Base-by-base conservation (phyloP, 225 moss, liverwort and hornwort species). In the Pseudoscleropodium purum region DNA sequence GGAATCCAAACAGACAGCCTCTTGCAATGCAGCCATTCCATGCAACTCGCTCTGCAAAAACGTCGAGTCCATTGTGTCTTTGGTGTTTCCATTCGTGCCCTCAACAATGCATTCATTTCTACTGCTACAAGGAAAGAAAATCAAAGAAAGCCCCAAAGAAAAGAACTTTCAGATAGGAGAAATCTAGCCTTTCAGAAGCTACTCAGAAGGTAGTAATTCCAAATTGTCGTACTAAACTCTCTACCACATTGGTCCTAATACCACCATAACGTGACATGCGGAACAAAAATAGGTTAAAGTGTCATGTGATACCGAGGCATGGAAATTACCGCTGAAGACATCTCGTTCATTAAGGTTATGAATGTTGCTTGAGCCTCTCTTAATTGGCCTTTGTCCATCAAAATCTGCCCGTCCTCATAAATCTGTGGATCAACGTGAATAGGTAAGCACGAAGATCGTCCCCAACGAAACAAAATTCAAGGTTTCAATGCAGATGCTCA, bases 321-420 rank as follows among this genome's bases (percentile, higher is more conserved):
- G 56, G 31, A 86, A 75, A n/a, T 84, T 93, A 97, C 98, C 94
- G 94, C 92, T 59, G 95, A 93, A 27, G 95, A 85, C 93, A 97
- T 95, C 91, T 94, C 94, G 39, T 93, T 93, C 93, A 94, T 96
- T 26, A 96, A 96, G 54, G 65, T 75, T 62, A 93, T 86, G 57
- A 95, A 99, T 60, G 91, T 78, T 16, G 65, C 87, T 83, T 95
- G 94, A 84, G 98, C 96, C 81, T 94, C 96, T 87, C 90, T 83
- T 75, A 99, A 88, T 72, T 94, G 90, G 45, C 98, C 98, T 88
- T 80, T 93, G 86, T 97, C 98, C 98, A 99, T 99, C 74, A 99
- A 88, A n/a, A 74, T 62, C 84, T 92, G 90, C 41, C 93, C 98
- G 81, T 93, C 89, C 82, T 96, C 95, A 80, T 96, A 84, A 70